These are phyloP conservation scores for Pichia deserticola DNA, from an alignment of 805 yeast genomes.

Conservation along the genomic window DNA sequence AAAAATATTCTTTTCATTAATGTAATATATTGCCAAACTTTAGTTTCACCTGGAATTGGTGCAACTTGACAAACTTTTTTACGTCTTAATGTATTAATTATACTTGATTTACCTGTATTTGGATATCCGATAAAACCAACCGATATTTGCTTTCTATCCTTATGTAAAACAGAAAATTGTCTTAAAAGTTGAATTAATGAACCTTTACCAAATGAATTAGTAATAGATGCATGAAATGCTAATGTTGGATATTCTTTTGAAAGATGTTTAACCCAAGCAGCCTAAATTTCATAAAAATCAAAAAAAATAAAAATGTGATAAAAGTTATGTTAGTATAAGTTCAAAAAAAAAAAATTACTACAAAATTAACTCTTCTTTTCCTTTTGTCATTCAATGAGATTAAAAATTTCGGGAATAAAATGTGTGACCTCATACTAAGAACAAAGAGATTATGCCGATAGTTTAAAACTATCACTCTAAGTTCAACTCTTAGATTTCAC, in stretches of 20 bases:
- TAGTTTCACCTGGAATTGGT: conserved; percentile 98
- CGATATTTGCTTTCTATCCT: conserved; percentile 91
- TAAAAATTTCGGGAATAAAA: background rate
- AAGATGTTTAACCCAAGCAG: conserved; percentile 96
- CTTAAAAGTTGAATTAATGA: conserved; percentile 87
- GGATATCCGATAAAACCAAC: conserved; percentile 98
- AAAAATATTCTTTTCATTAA: conserved; percentile 91
- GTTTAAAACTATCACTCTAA: conserved; percentile 18
- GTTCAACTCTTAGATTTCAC: conserved; percentile 84
- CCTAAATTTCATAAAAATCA: conserved; percentile 39
- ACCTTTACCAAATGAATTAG: conserved; percentile 97
- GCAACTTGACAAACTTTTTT: conserved; percentile 97
- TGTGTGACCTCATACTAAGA: conserved; percentile 94
- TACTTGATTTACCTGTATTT: conserved; percentile 95
- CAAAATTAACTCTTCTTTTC: no score
- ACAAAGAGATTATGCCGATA: conserved; percentile 24
- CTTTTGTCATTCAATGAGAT: no score
- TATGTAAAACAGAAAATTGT: conserved; percentile 84
- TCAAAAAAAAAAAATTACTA: background rate
- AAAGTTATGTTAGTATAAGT: conserved; percentile 26
- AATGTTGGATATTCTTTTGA: conserved; percentile 89
- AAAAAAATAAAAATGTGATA: background rate
- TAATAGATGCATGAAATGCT: conserved; percentile 97
- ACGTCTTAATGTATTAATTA: conserved; percentile 85
- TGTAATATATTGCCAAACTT: conserved; percentile 98